Conservation (phyloP, 1,284 basidiomycete genomes). For the Malassezia equina region DNA sequence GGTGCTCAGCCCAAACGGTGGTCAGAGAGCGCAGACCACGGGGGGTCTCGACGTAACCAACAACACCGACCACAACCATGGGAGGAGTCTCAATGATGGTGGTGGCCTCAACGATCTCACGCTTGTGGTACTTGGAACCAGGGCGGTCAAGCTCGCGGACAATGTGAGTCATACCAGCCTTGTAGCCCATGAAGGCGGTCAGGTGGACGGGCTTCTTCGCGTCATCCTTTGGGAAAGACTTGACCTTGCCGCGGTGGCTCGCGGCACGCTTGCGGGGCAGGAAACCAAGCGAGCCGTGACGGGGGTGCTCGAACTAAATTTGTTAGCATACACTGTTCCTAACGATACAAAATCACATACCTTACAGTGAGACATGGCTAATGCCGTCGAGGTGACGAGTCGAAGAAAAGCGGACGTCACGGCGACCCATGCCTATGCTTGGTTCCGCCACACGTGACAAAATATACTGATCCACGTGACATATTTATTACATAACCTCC, state of each 20-base stretch:
- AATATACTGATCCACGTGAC: slow-evolving; percentile 9
- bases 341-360: neutral
- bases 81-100: slow-evolving; percentile 94
- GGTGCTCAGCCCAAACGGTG: slow-evolving; percentile 61
- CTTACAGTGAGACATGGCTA: slow-evolving; percentile 21
- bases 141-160: slow-evolving; percentile 98
- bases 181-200: slow-evolving; percentile 97
- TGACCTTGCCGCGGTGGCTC: slow-evolving; percentile 46
- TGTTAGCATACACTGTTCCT: slow-evolving; percentile 9
- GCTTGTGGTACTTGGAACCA: slow-evolving; percentile 57
- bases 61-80: slow-evolving; percentile 92
- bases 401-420: slow-evolving; percentile 8
- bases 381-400: slow-evolving; percentile 19
- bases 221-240: slow-evolving; percentile 67
- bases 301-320: slow-evolving; percentile 45
- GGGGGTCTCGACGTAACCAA: slow-evolving; percentile 99
- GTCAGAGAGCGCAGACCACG: slow-evolving; percentile 82
- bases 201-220: slow-evolving; percentile 98
- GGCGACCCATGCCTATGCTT: neutral
- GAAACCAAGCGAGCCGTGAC: slow-evolving; percentile 48
- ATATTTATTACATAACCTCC: neutral
- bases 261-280: slow-evolving; percentile 48
- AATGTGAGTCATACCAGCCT: slow-evolving; percentile 99
- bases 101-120: slow-evolving; percentile 97
- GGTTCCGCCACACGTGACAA: neutral